These are phyloP conservation scores for Boletus mariae DNA, from an alignment of 1,284 basidiomycete species.

Conservation along the genomic window DNA sequence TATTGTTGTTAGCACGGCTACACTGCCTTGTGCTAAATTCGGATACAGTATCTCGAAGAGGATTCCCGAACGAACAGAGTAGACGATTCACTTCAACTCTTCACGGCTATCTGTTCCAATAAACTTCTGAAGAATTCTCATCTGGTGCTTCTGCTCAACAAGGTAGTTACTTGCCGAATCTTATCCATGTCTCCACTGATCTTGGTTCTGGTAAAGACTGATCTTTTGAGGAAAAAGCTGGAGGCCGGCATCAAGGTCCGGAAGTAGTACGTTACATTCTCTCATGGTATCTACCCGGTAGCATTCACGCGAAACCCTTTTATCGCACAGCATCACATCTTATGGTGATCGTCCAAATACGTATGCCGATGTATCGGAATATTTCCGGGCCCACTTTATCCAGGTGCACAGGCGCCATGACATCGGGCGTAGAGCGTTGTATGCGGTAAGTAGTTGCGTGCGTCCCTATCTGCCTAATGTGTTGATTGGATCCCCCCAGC, in stretches of 20 bases:
- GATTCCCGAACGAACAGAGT: constrained; percentile 73
- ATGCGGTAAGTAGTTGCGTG: constrained; percentile 48
- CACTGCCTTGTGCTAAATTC: constrained; percentile 11
- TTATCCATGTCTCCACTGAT: constrained; percentile 6
- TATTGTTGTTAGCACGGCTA: constrained; percentile 3
- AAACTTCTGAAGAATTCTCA: constrained; percentile 68
- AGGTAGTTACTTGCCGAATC: constrained; percentile 41
- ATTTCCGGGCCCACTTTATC: constrained; percentile 75
- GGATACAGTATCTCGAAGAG: constrained; percentile 69
- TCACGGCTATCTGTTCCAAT: constrained; percentile 69
- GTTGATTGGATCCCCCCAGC: constrained; percentile 40
- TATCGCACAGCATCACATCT: constrained; percentile 61
- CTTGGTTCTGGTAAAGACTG: constrained; percentile 42
- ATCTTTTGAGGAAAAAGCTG: constrained; percentile 65
- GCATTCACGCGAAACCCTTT: not conserved
- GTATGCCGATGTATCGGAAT: constrained; percentile 67
- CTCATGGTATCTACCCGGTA: constrained; percentile 3
- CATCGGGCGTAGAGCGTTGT: constrained; percentile 53
- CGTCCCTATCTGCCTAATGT: constrained; percentile 1
- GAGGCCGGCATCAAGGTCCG: constrained; percentile 59
- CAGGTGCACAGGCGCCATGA: constrained; percentile 69
- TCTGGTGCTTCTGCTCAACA: constrained; percentile 73
- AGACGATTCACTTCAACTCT: constrained; percentile 75
- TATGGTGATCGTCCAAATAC: constrained; percentile 72
- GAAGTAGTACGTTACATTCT: constrained; percentile 55